phyloP scores from a whole-genome alignment of 1,284 basidiomycete genomes.

The Termitomyces sp. region DNA sequence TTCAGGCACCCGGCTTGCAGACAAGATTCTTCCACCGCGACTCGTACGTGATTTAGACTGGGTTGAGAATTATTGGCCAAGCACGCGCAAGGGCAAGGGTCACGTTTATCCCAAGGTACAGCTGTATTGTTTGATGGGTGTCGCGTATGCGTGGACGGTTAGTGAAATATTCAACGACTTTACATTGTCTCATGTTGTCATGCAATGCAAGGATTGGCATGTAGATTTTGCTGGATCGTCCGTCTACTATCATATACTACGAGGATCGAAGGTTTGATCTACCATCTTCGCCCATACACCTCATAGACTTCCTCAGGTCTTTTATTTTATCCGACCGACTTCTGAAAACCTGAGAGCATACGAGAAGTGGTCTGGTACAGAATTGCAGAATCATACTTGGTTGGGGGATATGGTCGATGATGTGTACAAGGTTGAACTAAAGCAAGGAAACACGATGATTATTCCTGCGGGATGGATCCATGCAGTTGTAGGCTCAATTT shows the following conservation, averaged over 20 bases:
- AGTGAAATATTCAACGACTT: slow-evolving; percentile 22
- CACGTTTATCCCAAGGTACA: slow-evolving; percentile 90
- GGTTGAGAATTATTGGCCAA: slow-evolving; percentile 95
- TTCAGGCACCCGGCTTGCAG: slow-evolving; percentile 69
- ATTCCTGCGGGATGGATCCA: slow-evolving; percentile 98
- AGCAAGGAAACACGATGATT: slow-evolving; percentile 91
- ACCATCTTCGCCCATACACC: background rate
- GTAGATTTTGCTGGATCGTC: slow-evolving; percentile 94
- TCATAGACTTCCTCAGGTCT: slow-evolving; percentile 54
- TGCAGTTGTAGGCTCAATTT: slow-evolving; percentile 70
- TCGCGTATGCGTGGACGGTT: slow-evolving; percentile 81
- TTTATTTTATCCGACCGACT: slow-evolving; percentile 94
- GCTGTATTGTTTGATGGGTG: slow-evolving; percentile 93
- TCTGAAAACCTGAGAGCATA: slow-evolving; percentile 85
- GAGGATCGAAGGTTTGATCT: slow-evolving; percentile 65
- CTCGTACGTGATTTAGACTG: slow-evolving; percentile 90
- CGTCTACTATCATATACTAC: slow-evolving; percentile 89
- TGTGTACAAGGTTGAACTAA: slow-evolving; percentile 80
- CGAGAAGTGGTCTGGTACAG: slow-evolving; percentile 85
- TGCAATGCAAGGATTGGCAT: slow-evolving; percentile 83
- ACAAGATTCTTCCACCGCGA: slow-evolving; percentile 76
- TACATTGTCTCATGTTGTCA: slow-evolving; percentile 5
- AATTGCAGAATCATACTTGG: slow-evolving; percentile 85
- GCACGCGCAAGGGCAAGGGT: slow-evolving; percentile 65
- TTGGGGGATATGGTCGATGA: slow-evolving; percentile 87